Conservation (phyloP, 805 yeast genomes). For the Barnettozyma sucrosica region DNA sequence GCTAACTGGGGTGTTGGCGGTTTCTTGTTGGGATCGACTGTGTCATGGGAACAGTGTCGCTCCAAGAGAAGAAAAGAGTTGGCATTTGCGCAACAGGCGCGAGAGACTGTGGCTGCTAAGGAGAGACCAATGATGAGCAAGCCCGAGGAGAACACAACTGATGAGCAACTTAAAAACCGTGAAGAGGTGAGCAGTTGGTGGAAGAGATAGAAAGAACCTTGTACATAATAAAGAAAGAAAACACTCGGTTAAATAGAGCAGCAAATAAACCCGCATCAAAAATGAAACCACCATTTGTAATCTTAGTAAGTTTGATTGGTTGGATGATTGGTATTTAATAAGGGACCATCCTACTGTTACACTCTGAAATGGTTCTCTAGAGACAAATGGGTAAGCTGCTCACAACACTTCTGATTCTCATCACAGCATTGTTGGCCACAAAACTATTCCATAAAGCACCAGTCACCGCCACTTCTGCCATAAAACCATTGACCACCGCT, state of each 20-base stretch:
- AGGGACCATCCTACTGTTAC: neutral
- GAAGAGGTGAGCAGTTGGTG: conserved; percentile 26
- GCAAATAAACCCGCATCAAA: neutral
- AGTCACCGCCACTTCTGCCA: neutral
- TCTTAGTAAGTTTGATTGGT: conserved; percentile 8
- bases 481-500: neutral
- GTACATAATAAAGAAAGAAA: neutral
- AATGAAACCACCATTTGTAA: conserved; percentile 1
- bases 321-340: neutral
- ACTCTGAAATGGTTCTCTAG: neutral
- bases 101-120: conserved; percentile 37
- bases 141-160: conserved; percentile 20
- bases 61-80: conserved; percentile 59
- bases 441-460: conserved; percentile 6
- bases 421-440: conserved; percentile 17
- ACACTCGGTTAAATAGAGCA: neutral
- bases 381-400: neutral
- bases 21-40: conserved; percentile 67
- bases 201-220: conserved; percentile 13
- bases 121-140: conserved; percentile 32
- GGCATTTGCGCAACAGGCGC: conserved; percentile 65
- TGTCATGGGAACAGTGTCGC: conserved; percentile 93
- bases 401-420: conserved; percentile 7
- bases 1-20: conserved; percentile 83
- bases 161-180: conserved; percentile 23